These are phyloP conservation scores for Zalaria obscura DNA, from an alignment of 2,329 filamentous ascomycete species.

Conservation along the genomic window DNA sequence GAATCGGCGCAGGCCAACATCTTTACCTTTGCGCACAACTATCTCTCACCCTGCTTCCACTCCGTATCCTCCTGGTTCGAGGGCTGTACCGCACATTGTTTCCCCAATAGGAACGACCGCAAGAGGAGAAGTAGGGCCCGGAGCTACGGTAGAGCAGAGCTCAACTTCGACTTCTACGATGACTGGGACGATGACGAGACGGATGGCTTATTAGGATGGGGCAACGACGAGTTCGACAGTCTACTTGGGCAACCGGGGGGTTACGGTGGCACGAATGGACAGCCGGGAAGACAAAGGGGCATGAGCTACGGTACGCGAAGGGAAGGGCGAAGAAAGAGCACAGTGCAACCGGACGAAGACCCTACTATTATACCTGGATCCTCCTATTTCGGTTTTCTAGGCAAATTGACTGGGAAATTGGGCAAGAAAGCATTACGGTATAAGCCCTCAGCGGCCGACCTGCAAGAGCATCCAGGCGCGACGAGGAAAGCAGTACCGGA, in stretches of 20 bases:
- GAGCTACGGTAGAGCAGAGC: conserved; percentile 52
- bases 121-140: conserved; percentile 54
- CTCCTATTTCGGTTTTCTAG: conserved; percentile 71
- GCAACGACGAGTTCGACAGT: conserved; percentile 72
- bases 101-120: conserved; percentile 62
- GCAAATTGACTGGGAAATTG: conserved; percentile 70
- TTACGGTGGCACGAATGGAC: conserved; percentile 20
- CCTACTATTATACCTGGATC: conserved; percentile 84
- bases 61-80: conserved; percentile 53
- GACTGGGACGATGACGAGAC: conserved; percentile 69
- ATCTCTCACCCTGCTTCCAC: conserved; percentile 66
- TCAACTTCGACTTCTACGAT: conserved; percentile 94
- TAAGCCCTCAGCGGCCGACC: conserved; percentile 76
- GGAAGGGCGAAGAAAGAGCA: conserved; percentile 40
- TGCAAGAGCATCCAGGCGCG: conserved; percentile 72
- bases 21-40: conserved; percentile 76
- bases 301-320: conserved; percentile 81
- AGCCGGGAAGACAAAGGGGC: conserved; percentile 58
- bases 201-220: conserved; percentile 59
- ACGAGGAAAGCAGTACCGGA: conserved; percentile 36
- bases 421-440: conserved; percentile 69
- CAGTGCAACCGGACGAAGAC: conserved; percentile 43
- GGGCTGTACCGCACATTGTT: conserved; percentile 54
- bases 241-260: conserved; percentile 44
- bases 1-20: conserved; percentile 84